phyloP scores from a whole-genome alignment of 495 filamentous ascomycete genomes.

The Aspergillus bertholletiae region DNA sequence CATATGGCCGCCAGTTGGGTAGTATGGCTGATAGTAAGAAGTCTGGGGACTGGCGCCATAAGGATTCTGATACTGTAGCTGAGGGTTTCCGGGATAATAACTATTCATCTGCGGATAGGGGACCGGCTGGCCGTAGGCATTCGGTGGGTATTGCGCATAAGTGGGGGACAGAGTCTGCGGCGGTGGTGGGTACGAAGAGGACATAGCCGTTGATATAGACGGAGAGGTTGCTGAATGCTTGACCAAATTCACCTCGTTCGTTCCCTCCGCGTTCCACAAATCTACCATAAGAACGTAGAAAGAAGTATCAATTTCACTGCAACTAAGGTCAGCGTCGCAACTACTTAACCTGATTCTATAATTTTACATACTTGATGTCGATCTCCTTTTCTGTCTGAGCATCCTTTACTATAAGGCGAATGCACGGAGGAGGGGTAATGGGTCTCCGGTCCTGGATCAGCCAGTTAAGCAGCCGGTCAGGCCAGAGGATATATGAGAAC shows the following conservation, averaged over 20 bases:
- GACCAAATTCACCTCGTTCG: conserved; percentile 91
- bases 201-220: conserved; percentile 81
- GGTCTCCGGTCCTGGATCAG: conserved; percentile 77
- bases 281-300: conserved; percentile 94
- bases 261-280: conserved; percentile 79
- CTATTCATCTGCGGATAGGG: conserved; percentile 39
- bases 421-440: conserved; percentile 93
- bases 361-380: conserved; percentile 70
- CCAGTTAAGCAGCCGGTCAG: too few species aligned
- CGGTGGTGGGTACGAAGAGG: conserved; percentile 69
- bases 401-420: conserved; percentile 80
- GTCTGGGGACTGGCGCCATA: conserved; percentile 39
- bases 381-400: conserved; percentile 77
- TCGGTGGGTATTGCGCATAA: conserved; percentile 33
- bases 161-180: conserved; percentile 39
- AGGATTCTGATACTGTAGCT: conserved; percentile 37
- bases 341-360: neutral
- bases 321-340: conserved; percentile 2
- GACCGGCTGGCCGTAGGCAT: conserved; percentile 36
- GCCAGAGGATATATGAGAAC: neutral
- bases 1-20: conserved; percentile 30
- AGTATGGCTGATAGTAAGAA: conserved; percentile 39
- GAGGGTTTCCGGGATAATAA: conserved; percentile 37
- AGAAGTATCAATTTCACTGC: conserved; percentile 73
- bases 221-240: conserved; percentile 82